Conservation (phyloP, 2,329 filamentous ascomycete species). For the Claviceps quebecensis region DNA sequence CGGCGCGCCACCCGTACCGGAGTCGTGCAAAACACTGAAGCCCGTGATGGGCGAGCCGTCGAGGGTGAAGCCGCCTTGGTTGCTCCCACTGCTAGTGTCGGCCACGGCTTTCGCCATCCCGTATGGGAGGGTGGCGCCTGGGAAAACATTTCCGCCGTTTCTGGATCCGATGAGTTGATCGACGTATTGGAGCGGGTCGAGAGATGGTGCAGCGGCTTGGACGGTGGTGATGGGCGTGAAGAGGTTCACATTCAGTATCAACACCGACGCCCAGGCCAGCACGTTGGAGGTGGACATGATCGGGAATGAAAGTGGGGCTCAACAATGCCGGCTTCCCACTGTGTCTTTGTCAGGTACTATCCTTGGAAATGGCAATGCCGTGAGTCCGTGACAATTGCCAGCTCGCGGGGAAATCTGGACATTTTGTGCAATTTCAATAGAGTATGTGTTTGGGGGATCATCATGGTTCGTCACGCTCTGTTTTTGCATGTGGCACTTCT, state of each 20-base stretch:
- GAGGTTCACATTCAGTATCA: neutral
- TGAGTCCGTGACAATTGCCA: neutral
- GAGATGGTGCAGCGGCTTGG: neutral
- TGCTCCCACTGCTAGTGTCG: slow-evolving; percentile 29
- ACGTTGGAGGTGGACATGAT: neutral
- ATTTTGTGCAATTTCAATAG: too few relatives aligned
- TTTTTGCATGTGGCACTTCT: too few relatives aligned
- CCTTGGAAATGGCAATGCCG: too few relatives aligned
- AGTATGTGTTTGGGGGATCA: too few relatives aligned
- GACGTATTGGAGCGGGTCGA: slow-evolving; percentile 16
- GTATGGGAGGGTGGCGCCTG: slow-evolving; percentile 29
- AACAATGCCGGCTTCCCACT: neutral
- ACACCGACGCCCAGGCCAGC: neutral
- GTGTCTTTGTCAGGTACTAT: too few relatives aligned
- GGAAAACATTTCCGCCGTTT: slow-evolving; percentile 27
- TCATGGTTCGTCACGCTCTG: too few relatives aligned
- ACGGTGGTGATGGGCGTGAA: neutral
- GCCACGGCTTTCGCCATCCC: slow-evolving; percentile 44
- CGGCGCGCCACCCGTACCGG: slow-evolving; percentile 41
- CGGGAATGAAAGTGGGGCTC: neutral
- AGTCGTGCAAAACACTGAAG: slow-evolving; percentile 45
- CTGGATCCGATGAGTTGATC: slow-evolving; percentile 23
- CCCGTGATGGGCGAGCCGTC: slow-evolving; percentile 36
- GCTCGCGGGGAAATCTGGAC: neutral
- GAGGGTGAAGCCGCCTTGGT: slow-evolving; percentile 43